These are phyloP conservation scores for Corymbia citriodora DNA, from an alignment of 441 rosid genomes.

Conservation along the genomic window DNA sequence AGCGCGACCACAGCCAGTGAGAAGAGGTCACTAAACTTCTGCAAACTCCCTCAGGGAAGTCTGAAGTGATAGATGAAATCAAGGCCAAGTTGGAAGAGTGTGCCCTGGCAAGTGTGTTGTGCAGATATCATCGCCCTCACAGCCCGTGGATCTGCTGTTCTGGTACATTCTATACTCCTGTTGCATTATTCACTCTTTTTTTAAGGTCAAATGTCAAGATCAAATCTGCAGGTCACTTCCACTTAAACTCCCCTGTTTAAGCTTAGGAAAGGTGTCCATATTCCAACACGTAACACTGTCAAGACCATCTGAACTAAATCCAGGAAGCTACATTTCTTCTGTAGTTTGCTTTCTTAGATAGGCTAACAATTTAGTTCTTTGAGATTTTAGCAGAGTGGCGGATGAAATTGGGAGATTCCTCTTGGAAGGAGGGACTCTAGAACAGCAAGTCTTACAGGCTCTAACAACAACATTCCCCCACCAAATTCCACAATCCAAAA, in stretches of 20 bases:
- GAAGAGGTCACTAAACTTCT: conserved; percentile 59
- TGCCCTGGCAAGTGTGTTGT: conserved; percentile 82
- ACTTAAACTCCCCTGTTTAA: no score
- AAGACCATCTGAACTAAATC: neutral
- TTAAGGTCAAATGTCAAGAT: no score
- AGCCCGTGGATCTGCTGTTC: conserved; percentile 63
- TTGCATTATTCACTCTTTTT: neutral
- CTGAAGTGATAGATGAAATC: conserved; percentile 76
- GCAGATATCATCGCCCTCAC: conserved; percentile 77
- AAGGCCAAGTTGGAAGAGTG: conserved; percentile 62
- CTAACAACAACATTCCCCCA: conserved; percentile 82
- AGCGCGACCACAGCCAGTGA: conserved; percentile 49
- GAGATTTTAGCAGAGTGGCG: conserved; percentile 57
- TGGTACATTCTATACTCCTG: conserved; percentile 25
- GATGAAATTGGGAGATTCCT: conserved; percentile 86
- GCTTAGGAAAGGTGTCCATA: neutral
- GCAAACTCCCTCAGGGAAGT: conserved; percentile 60
- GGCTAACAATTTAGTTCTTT: neutral
- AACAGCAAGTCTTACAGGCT: conserved; percentile 53
- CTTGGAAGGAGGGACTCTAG: conserved; percentile 75
- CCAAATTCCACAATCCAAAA: conserved; percentile 82
- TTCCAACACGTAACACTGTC: neutral
- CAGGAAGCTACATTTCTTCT: no score
- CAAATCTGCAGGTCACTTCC: no score
- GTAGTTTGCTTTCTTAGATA: no score